Evolutionary conservation across 78 protist genomes (phyloP), one percentile per base, ranked within the genome.

Genomic region (Speleostelium caveatum): DNA sequence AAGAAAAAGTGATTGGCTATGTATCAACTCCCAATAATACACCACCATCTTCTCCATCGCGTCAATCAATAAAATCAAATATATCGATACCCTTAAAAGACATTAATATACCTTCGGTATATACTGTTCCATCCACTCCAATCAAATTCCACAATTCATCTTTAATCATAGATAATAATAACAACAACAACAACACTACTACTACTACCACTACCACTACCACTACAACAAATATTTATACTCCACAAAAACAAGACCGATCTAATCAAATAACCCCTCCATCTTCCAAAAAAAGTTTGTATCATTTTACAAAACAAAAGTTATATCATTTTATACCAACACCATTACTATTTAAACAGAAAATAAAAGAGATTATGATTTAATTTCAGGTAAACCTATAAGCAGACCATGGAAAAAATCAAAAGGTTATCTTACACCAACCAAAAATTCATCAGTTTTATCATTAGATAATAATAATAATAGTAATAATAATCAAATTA

Each of bases 381-480:
- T 71, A 32, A 71, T 71, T n/a, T 32, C 77, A 32, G 77, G 77
- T 16, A 71, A 26, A 21, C 53, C n/a, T 32, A 53, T 71, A 8
- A 68, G 35, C 36, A 35, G 53, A 2, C 77, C 77, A 51, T 35
- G 32, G 21, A 71, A 51, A 21, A 41, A 49, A 30, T 32, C 62
- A 32, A 71, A 71, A 71, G 77, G 77, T 38, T 71, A 38, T 71
- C 51, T 71, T 21, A 71, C 77, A 3, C 77, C 77, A 7, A 71
- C 26, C 26, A 68, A 68, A 51, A 38, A 6, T 10, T 36, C 49
- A 65, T 10, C 53, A 14, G 10, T 10, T 71, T 32, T 8, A 19
- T 42, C 6, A 24, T 10, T 10, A 38, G 38, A 58, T n/a, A n/a
- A 14, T n/a, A 16, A 19, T 19, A 22, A 4, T n/a, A 19, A 19